Evolutionary conservation across 768 basidiomycete genomes (phyloP).

Genomic region (Hortiboletus campestris): DNA sequence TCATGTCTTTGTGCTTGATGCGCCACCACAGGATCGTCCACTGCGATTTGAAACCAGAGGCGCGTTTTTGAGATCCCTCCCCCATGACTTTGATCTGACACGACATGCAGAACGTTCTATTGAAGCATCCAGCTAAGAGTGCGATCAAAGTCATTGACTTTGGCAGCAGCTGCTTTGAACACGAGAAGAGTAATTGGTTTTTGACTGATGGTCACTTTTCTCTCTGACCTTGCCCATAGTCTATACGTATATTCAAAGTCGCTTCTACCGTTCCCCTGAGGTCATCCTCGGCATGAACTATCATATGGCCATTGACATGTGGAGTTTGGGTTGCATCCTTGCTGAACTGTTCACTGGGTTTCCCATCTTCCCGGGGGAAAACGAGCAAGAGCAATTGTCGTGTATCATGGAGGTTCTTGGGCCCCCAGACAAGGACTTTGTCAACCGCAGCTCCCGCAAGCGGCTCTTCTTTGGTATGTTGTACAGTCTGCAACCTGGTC

Average conservation of each 20-base stretch:
- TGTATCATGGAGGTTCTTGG: constrained; percentile 99
- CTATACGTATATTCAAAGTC: constrained; percentile 99
- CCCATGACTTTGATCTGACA: neutral
- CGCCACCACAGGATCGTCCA: constrained; percentile 97
- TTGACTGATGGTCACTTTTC: neutral
- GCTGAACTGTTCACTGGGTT: constrained; percentile 97
- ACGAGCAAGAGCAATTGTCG: constrained; percentile 95
- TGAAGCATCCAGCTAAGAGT: constrained; percentile 94
- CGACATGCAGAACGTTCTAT: constrained; percentile 75
- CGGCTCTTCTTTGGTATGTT: constrained; percentile 91
- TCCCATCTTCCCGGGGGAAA: constrained; percentile 98
- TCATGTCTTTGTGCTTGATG: constrained; percentile 88
- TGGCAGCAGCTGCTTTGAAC: constrained; percentile 96
- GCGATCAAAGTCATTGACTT: constrained; percentile 99
- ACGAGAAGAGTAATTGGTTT: constrained; percentile 86
- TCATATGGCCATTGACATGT: constrained; percentile 99
- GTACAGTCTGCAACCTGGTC: neutral
- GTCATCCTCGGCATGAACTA: constrained; percentile 99
- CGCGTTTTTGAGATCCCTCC: constrained; percentile 32
- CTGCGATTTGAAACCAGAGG: constrained; percentile 99
- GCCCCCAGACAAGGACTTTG: constrained; percentile 89
- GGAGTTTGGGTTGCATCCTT: constrained; percentile 97
- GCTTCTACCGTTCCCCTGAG: constrained; percentile 99
- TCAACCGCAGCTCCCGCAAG: constrained; percentile 91
- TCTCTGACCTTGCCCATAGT: constrained; percentile 48